Evolutionary conservation across 1,284 basidiomycete species (phyloP).

Genomic region (Apiotrichum siamense): DNA sequence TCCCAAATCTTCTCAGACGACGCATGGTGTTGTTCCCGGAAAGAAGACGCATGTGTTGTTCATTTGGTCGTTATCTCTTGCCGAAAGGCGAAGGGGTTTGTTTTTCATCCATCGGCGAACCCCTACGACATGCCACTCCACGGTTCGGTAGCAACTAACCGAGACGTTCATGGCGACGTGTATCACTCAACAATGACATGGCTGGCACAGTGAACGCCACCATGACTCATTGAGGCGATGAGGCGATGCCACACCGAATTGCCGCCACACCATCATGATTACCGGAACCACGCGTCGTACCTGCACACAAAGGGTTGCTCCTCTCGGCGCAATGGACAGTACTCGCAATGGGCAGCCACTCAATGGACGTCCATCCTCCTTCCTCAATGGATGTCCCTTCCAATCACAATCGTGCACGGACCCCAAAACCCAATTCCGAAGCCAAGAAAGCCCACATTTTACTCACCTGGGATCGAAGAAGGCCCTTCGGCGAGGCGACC

Average conservation of each 20-base stretch:
- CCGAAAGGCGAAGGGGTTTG: no score
- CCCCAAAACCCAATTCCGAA: not conserved
- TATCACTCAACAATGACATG: no score
- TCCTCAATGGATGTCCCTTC: not conserved
- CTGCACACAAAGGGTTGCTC: not conserved
- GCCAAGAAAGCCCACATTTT: not conserved
- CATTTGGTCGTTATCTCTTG: no score
- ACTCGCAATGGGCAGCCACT: no score
- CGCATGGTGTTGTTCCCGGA: not conserved
- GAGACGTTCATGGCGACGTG: no score
- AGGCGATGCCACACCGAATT: not conserved
- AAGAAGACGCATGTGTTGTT: not conserved
- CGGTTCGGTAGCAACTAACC: no score
- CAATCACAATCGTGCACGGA: not conserved
- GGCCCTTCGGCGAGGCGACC: slow-evolving; percentile 73
- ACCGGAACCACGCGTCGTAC: no score
- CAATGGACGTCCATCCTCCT: not conserved
- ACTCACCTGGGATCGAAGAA: slow-evolving; percentile 69
- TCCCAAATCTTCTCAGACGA: not conserved
- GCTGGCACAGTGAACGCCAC: no score
- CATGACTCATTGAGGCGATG: no score
- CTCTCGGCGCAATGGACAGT: not conserved
- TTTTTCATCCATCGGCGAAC: no score
- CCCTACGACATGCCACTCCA: no score
- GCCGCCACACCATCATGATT: not conserved